phyloP scores from a whole-genome alignment of 768 basidiomycete species.

The Sporobolomyces phaffii region DNA sequence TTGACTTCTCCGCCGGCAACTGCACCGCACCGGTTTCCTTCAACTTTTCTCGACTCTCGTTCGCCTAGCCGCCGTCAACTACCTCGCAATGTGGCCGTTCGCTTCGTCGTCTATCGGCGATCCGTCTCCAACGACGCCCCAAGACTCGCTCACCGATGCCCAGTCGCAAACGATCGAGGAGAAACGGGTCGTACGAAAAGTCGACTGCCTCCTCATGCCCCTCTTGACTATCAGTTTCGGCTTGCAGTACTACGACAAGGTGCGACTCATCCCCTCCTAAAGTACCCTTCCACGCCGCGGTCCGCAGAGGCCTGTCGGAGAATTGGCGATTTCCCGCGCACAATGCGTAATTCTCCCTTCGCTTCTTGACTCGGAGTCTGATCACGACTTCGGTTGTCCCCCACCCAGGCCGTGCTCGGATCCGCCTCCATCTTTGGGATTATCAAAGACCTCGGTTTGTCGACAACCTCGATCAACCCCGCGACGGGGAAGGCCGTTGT shows the following conservation, averaged over 20 bases:
- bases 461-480: conserved; percentile 21
- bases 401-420: conserved; percentile 3
- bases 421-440: conserved; percentile 33
- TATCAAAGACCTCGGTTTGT: conserved; percentile 28
- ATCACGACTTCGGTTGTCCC: background rate
- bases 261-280: background rate
- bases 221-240: conserved; percentile 24
- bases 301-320: background rate
- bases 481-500: conserved; percentile 20
- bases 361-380: no score
- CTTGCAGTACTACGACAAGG: conserved; percentile 29
- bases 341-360: background rate
- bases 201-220: conserved; percentile 34
- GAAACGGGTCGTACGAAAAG: conserved; percentile 19
- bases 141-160: background rate
- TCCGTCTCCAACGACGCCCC: background rate
- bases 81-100: background rate
- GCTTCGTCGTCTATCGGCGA: background rate
- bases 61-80: no score
- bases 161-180: background rate
- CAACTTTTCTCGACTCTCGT: background rate
- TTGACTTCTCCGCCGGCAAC: background rate
- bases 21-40: background rate
- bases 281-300: background rate
- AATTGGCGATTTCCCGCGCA: background rate